Evolutionary conservation across 495 filamentous ascomycete genomes (phyloP).

Genomic region (Podospora fimiseda): DNA sequence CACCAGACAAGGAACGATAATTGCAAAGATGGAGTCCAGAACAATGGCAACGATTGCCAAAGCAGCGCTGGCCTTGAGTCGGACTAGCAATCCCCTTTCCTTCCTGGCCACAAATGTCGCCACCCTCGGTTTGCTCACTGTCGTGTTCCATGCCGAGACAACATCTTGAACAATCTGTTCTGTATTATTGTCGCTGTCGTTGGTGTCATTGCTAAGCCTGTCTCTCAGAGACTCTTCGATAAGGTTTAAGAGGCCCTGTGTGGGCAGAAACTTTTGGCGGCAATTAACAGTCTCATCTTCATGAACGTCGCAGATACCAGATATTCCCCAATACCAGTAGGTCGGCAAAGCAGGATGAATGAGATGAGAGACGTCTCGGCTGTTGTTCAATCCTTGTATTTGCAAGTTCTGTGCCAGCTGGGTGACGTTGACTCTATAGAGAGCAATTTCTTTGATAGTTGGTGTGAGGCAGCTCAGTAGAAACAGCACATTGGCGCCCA

Average conservation of each 20-base stretch:
- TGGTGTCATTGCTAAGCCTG: background rate
- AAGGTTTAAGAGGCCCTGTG: background rate
- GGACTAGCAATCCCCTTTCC: background rate
- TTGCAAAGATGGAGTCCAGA: background rate
- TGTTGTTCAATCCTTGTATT: background rate
- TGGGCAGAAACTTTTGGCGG: background rate
- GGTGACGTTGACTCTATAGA: background rate
- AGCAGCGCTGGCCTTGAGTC: background rate
- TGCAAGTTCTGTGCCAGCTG: background rate
- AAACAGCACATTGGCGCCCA: background rate
- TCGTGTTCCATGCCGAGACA: background rate
- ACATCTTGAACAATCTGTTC: background rate
- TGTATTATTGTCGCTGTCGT: background rate
- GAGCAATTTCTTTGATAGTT: background rate
- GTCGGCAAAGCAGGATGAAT: background rate
- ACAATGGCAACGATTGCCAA: background rate
- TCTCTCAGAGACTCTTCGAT: background rate
- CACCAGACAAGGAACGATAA: background rate
- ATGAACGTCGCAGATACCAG: background rate
- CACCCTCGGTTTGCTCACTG: background rate
- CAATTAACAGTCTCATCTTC: background rate
- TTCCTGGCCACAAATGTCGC: background rate
- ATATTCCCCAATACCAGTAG: background rate
- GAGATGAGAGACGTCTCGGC: background rate
- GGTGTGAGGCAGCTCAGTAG: background rate